Evolutionary conservation across 2,329 filamentous ascomycete species (phyloP).

Genomic region (Fusarium solani-melongenae): DNA sequence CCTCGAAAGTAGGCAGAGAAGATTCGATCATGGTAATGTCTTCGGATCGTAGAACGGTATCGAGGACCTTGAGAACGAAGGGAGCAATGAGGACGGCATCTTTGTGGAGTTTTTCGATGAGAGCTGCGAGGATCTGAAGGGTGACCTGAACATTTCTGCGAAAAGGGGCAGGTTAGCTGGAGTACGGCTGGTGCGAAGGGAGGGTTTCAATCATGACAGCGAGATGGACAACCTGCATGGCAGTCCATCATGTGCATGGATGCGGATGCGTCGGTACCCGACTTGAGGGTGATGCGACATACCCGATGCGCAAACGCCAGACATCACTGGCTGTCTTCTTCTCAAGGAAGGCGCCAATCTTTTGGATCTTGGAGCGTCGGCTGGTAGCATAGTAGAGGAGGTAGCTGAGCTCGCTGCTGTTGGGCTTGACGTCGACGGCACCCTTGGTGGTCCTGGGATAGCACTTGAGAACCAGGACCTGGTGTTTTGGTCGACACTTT

Average conservation of each 20-base stretch:
- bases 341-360: slow-evolving; percentile 94
- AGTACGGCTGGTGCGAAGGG: not conserved
- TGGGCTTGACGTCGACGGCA: slow-evolving; percentile 91
- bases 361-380: slow-evolving; percentile 93
- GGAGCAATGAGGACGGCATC: slow-evolving; percentile 90
- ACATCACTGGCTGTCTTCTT: slow-evolving; percentile 94
- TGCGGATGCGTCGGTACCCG: slow-evolving; percentile 29
- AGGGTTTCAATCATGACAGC: slow-evolving; percentile 10
- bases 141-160: slow-evolving; percentile 91
- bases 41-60: slow-evolving; percentile 83
- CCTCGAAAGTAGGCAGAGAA: slow-evolving; percentile 85
- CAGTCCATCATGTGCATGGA: not conserved
- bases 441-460: slow-evolving; percentile 94
- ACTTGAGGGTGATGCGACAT: slow-evolving; percentile 45
- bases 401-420: slow-evolving; percentile 96
- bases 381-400: slow-evolving; percentile 97
- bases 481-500: slow-evolving; percentile 90
- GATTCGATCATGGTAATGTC: slow-evolving; percentile 95
- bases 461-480: slow-evolving; percentile 95
- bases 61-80: slow-evolving; percentile 86
- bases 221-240: not conserved
- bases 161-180: not conserved
- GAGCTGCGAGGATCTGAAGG: slow-evolving; percentile 87
- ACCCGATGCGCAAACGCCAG: slow-evolving; percentile 89
- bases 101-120: slow-evolving; percentile 92